Evolutionary conservation across 306 rosid genomes (phyloP).

Genomic region (Cucumis cinereus): DNA sequence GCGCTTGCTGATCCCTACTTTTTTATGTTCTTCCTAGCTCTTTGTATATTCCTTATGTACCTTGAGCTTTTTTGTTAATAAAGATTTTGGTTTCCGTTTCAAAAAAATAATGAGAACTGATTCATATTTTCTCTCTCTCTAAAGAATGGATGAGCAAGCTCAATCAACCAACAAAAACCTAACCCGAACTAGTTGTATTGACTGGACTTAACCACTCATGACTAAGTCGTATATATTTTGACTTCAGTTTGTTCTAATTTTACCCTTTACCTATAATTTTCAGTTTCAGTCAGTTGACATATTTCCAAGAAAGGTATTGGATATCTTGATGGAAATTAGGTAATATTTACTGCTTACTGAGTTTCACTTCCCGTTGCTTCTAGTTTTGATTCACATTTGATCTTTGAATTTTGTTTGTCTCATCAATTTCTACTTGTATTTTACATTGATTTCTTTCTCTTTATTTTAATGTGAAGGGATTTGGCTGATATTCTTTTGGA

Average conservation of each 20-base stretch:
- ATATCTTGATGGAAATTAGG: conserved; percentile 60
- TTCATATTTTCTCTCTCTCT: not conserved
- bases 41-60: too few species aligned
- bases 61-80: too few species aligned
- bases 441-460: conserved; percentile 10
- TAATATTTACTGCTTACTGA: conserved; percentile 7
- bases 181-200: not conserved
- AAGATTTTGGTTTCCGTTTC: too few species aligned
- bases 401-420: not conserved
- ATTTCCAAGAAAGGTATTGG: conserved; percentile 59
- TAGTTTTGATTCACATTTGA: not conserved
- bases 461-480: conserved; percentile 36
- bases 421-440: not conserved
- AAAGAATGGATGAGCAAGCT: not conserved
- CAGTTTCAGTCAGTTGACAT: conserved; percentile 60
- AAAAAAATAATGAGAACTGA: not conserved
- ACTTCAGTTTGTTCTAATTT: conserved; percentile 11
- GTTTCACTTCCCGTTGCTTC: not conserved
- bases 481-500: conserved; percentile 43
- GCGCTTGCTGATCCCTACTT: too few species aligned
- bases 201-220: not conserved
- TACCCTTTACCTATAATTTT: conserved; percentile 10
- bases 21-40: too few species aligned
- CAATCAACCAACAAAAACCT: not conserved
- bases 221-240: not conserved